Percentiles rank a stretch among this genome's conserved stretches.
Evolutionary conservation across 805 yeast species (phyloP).

Genomic region (Monosporozyma servazzii): DNA sequence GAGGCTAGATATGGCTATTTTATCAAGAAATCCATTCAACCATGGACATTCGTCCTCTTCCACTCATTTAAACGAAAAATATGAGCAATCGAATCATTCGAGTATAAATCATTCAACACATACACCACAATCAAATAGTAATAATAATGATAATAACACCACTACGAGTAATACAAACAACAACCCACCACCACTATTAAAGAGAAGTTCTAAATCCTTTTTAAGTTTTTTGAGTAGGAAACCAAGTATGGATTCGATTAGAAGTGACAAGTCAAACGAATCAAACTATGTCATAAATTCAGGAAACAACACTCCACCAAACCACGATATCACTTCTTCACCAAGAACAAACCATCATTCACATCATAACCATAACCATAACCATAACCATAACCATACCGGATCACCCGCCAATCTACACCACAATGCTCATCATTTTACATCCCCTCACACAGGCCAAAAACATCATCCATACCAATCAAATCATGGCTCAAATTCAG

Average conservation of each 20-base stretch:
- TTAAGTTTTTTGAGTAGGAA: constrained; percentile 25
- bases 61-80: constrained; percentile 5
- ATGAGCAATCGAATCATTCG: not conserved
- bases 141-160: not conserved
- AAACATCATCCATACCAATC: constrained; percentile 1
- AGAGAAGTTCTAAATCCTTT: constrained; percentile 23
- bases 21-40: constrained; percentile 25
- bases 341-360: not conserved
- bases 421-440: not conserved
- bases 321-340: not conserved
- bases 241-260: constrained; percentile 25
- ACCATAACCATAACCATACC: constrained; percentile 1
- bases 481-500: constrained; percentile 1
- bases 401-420: constrained; percentile 1
- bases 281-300: constrained; percentile 12
- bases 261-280: constrained; percentile 24
- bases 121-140: not conserved
- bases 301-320: constrained; percentile 1
- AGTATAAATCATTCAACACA: not conserved
- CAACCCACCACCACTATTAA: constrained; percentile 8
- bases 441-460: not conserved
- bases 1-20: not conserved
- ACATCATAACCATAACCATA: not conserved
- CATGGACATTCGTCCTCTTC: constrained; percentile 4
- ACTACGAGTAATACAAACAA: not conserved